A percentile compares a stretch with the other conserved stretches of the same genome.
phyloP scores from a whole-genome alignment of 2,329 filamentous ascomycete species.

The Colletotrichum shisoi region DNA sequence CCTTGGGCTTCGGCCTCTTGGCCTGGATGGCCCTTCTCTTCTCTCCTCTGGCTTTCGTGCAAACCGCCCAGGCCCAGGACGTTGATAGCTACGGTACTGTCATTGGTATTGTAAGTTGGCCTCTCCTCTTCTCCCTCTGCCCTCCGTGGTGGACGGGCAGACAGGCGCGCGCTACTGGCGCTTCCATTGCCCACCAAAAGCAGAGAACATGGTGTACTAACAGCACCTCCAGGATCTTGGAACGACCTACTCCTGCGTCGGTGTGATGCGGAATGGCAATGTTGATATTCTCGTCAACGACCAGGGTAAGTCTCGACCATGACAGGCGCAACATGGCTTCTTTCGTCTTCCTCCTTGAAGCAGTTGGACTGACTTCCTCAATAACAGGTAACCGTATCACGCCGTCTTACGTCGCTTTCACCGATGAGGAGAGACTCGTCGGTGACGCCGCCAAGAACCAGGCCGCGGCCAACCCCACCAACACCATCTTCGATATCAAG shows the following conservation, averaged over 20 bases:
- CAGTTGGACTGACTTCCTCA: constrained; percentile 23
- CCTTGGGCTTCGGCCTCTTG: constrained; percentile 84
- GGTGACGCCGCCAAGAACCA: constrained; percentile 98
- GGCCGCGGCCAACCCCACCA: constrained; percentile 78
- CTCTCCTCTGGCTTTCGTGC: constrained; percentile 83
- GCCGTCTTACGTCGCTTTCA: constrained; percentile 94
- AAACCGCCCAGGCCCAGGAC: constrained; percentile 76
- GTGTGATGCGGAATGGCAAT: constrained; percentile 95
- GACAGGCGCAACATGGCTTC: neutral
- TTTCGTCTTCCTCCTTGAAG: neutral
- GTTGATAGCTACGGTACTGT: constrained; percentile 84
- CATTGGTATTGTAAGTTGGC: constrained; percentile 81
- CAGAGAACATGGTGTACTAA: neutral
- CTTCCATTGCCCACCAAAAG: neutral
- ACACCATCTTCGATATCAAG: constrained; percentile 85
- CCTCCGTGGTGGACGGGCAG: no score
- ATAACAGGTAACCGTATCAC: constrained; percentile 84
- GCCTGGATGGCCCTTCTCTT: constrained; percentile 93
- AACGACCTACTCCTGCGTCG: constrained; percentile 88
- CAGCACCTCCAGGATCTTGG: constrained; percentile 70
- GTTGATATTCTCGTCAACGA: constrained; percentile 96
- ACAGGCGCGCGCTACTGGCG: neutral
- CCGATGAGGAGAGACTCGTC: constrained; percentile 94
- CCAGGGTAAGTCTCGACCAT: constrained; percentile 59
- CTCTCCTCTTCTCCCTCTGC: neutral